A percentile compares a stretch with the other conserved stretches of the same genome.
Conservation (phyloP, 345 rosid species). For the Camelina hispida region DNA sequence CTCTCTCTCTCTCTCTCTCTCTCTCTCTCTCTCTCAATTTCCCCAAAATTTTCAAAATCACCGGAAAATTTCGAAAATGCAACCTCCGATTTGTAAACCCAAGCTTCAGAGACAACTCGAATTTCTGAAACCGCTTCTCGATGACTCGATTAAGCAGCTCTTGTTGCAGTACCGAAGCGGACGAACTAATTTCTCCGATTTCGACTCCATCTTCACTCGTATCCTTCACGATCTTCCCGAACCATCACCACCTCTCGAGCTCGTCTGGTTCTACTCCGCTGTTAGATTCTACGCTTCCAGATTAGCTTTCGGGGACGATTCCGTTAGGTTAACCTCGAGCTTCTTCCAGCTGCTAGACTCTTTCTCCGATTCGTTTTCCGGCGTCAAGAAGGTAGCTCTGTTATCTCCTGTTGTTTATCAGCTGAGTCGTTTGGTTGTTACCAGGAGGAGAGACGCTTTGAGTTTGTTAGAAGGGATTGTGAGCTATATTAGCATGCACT, state of each 20-base stretch:
- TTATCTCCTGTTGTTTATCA: conserved; percentile 70
- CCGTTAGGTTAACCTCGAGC: conserved; percentile 42
- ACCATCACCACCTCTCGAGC: conserved; percentile 64
- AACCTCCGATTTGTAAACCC: conserved; percentile 26
- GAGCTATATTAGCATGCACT: conserved; percentile 55
- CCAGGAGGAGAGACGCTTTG: conserved; percentile 51
- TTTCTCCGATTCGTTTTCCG: conserved; percentile 52
- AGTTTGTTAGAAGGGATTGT: conserved; percentile 59
- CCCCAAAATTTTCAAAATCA: conserved; percentile 26
- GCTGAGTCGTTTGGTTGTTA: conserved; percentile 43
- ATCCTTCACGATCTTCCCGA: conserved; percentile 53
- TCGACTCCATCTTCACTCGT: conserved; percentile 67
- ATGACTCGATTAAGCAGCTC: conserved; percentile 68
- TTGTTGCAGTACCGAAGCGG: conserved; percentile 53
- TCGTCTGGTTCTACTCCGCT: conserved; percentile 77
- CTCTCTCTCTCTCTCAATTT: conserved; percentile 1
- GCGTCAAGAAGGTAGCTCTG: conserved; percentile 52
- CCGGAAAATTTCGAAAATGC: conserved; percentile 37
- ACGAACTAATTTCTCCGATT: conserved; percentile 62
- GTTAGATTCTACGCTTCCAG: conserved; percentile 54
- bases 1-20: background rate
- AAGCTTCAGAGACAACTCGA: conserved; percentile 32
- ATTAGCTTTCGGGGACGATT: conserved; percentile 31
- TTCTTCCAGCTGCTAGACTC: conserved; percentile 68
- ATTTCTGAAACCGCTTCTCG: conserved; percentile 52